These are phyloP conservation scores for Glycine tomentella DNA, from an alignment of 306 rosid genomes.

Conservation along the genomic window DNA sequence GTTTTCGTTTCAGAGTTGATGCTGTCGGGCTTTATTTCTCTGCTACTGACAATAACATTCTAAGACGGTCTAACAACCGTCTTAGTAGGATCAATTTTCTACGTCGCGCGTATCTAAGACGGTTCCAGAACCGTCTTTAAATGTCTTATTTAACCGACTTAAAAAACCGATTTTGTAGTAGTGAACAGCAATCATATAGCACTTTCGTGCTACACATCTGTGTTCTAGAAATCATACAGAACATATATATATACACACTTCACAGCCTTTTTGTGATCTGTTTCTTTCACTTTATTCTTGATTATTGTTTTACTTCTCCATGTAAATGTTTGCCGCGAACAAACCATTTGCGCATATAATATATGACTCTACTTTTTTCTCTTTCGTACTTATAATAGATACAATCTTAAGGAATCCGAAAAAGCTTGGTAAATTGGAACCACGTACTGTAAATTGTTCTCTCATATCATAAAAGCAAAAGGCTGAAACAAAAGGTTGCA, in stretches of 20 bases:
- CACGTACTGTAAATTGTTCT: not conserved
- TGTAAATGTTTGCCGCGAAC: not conserved
- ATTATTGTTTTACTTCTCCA: not conserved
- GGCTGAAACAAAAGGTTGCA: slow-evolving; percentile 8
- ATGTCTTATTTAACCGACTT: no score
- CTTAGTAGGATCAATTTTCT: no score
- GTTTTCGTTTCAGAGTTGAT: slow-evolving; percentile 64
- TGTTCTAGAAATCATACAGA: no score
- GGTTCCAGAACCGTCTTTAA: no score
- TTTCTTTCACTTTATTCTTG: slow-evolving; percentile 3
- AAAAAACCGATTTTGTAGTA: no score
- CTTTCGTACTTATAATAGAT: slow-evolving; percentile 18
- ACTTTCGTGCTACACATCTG: no score
- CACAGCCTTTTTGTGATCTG: not conserved
- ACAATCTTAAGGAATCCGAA: not conserved
- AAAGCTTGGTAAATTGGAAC: slow-evolving; percentile 9
- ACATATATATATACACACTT: not conserved
- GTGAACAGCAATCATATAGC: no score
- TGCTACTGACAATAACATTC: slow-evolving; percentile 81
- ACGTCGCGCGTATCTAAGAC: no score
- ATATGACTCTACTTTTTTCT: not conserved
- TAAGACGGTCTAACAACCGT: no score
- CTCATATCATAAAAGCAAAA: slow-evolving; percentile 4
- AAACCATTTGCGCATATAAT: not conserved
- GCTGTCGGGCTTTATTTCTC: slow-evolving; percentile 93